Base-by-base conservation (phyloP, 2,329 filamentous ascomycete genomes). In the Phaeoacremonium minimum region DNA sequence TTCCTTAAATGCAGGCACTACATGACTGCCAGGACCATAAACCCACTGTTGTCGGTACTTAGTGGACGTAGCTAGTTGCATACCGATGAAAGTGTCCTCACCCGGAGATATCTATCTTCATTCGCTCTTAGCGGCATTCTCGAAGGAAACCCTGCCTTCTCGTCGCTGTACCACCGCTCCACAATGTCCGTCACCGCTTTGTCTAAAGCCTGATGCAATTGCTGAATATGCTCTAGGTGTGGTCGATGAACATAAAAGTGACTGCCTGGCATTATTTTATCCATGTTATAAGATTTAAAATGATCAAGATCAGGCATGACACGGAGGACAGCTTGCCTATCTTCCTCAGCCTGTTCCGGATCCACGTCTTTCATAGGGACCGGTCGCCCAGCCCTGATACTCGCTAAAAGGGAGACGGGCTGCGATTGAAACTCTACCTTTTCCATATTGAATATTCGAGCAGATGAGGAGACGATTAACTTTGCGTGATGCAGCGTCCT, bases 91-190 rank as follows among this genome's bases (percentile, higher is more conserved):
- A 17, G 30, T 6, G n/a, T 6, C 15, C 32, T 35, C 18, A 35
- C 32, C 7, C 32, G 32, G 5, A 35, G 19, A 7, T 26, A 14
- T 15, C n/a, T 35, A 22, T 35, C 32, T 22, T 35, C 32, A 22
- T 28, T 35, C 4, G 5, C 32, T 15, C 32, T 35, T 11, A 35
- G 18, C 6, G 32, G 32, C 32, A 35, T 28, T 15, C 32, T 35
- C 5, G 18, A 18, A 3, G 32, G 18, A 16, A 35, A 35, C 18
- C n/a, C 6, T 12, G 18, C 18, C 11, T 35, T 28, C 32, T 35
- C 32, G 15, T 35, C 32, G 17, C 32, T 35, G 14, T 35, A 35
- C 32, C 32, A 35, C 11, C 32, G 32, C 15, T 35, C 32, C 19
- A 35, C 32, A 7, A 35, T 35, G 32, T 35, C 32, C 20, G 32